Evolutionary conservation across 768 basidiomycete species (phyloP).

Genomic region (Trametes gibbosa): DNA sequence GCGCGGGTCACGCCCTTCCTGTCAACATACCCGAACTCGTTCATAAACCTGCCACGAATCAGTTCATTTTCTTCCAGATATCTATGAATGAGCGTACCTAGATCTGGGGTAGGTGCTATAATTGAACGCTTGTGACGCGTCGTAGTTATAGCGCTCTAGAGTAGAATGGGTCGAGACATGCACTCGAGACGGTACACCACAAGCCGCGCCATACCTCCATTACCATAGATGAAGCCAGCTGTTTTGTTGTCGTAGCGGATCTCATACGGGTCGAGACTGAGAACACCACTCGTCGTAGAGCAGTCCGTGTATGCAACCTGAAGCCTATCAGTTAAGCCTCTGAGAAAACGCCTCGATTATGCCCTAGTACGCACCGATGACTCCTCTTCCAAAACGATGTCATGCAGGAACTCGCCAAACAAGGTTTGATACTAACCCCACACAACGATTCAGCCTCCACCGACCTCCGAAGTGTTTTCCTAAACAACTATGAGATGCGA

Average conservation of each 20-base stretch:
- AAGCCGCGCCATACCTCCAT: slow-evolving; percentile 39
- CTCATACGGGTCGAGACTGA: slow-evolving; percentile 55
- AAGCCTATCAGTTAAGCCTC: background rate
- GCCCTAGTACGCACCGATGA: slow-evolving; percentile 40
- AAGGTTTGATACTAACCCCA: slow-evolving; percentile 46
- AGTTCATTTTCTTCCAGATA: background rate
- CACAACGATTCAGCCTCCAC: too few relatives aligned
- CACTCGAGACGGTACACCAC: background rate
- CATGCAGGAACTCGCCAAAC: slow-evolving; percentile 52
- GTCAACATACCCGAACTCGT: slow-evolving; percentile 50
- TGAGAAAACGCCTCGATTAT: too few relatives aligned
- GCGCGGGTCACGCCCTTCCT: background rate
- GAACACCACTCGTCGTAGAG: slow-evolving; percentile 54
- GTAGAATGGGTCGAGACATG: background rate
- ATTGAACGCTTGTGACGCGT: slow-evolving; percentile 50
- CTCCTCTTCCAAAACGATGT: slow-evolving; percentile 47
- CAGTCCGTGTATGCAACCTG: slow-evolving; percentile 60
- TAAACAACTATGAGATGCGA: too few relatives aligned
- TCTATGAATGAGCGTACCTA: slow-evolving; percentile 30
- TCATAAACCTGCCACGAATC: slow-evolving; percentile 44
- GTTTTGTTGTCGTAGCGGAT: slow-evolving; percentile 51
- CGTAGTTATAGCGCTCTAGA: slow-evolving; percentile 56
- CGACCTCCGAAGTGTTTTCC: too few relatives aligned
- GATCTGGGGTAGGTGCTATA: slow-evolving; percentile 51
- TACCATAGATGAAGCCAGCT: slow-evolving; percentile 53